A percentile compares a stretch with the other conserved stretches of the same genome.
These are phyloP conservation scores for Neofusicoccum cordaticola DNA, from an alignment of 2,329 filamentous ascomycete species.

Conservation along the genomic window DNA sequence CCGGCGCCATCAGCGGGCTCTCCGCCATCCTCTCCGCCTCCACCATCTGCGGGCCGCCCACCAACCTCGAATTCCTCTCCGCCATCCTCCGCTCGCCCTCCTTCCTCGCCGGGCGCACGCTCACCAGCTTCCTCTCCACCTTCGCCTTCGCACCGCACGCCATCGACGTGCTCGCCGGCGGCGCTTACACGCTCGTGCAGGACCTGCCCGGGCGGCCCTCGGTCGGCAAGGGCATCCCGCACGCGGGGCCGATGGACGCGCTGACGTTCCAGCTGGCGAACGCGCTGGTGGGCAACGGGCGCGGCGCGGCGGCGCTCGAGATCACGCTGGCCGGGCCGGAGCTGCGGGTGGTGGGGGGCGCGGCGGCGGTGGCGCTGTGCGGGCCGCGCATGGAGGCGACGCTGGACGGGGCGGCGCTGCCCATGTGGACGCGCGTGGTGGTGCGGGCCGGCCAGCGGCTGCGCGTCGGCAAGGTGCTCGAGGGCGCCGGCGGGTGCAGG, in stretches of 20 bases:
- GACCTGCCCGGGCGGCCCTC: constrained; percentile 58
- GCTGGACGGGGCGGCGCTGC: constrained; percentile 49
- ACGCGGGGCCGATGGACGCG: constrained; percentile 61
- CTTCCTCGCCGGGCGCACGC: constrained; percentile 52
- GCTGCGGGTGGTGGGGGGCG: constrained; percentile 50
- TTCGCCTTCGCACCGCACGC: constrained; percentile 52
- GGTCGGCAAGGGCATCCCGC: constrained; percentile 58
- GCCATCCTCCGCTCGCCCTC: constrained; percentile 47
- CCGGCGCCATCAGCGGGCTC: constrained; percentile 47
- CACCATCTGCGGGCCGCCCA: constrained; percentile 53
- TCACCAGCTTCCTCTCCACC: constrained; percentile 55
- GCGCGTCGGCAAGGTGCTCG: constrained; percentile 52
- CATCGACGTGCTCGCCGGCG: constrained; percentile 56
- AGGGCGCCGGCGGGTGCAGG: constrained; percentile 47
- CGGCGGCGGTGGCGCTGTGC: constrained; percentile 56
- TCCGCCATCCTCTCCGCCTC: constrained; percentile 44
- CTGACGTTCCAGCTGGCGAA: constrained; percentile 60
- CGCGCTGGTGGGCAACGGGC: constrained; percentile 56
- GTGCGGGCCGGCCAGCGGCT: constrained; percentile 53
- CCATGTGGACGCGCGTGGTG: constrained; percentile 56
- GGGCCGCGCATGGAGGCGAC: constrained; percentile 53
- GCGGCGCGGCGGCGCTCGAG: constrained; percentile 55
- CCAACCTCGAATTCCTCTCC: constrained; percentile 57
- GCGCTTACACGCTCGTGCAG: constrained; percentile 58
- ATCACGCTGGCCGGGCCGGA: constrained; percentile 61